Evolutionary conservation across 768 basidiomycete species (phyloP).

Genomic region (Candolleomyces eurysporus): DNA sequence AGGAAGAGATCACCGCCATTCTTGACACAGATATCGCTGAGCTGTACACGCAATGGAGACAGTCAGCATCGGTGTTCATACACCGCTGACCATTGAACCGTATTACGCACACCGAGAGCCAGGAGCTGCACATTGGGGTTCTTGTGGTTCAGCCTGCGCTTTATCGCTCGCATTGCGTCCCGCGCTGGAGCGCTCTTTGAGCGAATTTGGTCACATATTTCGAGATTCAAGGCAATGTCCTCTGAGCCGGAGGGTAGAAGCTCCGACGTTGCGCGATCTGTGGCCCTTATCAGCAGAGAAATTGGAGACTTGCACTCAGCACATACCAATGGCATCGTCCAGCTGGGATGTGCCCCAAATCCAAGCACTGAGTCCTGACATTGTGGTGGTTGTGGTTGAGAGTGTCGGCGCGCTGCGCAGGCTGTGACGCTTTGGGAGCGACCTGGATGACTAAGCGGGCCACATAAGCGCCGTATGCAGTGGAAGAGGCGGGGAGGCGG

Average conservation of each 20-base stretch:
- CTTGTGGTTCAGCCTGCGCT: conserved; percentile 85
- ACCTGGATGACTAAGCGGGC: neutral
- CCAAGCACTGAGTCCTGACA: conserved; percentile 66
- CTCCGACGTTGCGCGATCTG: conserved; percentile 95
- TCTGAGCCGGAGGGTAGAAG: conserved; percentile 78
- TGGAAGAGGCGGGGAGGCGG: too few species aligned
- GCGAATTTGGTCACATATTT: conserved; percentile 96
- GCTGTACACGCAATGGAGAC: conserved; percentile 36
- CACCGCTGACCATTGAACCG: neutral
- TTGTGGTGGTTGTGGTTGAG: conserved; percentile 18
- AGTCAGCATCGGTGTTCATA: neutral
- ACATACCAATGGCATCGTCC: conserved; percentile 78
- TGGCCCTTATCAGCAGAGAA: conserved; percentile 6
- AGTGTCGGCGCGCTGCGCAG: neutral
- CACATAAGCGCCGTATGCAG: too few species aligned
- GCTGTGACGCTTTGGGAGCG: neutral
- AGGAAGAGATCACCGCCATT: conserved; percentile 95
- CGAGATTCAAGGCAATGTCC: conserved; percentile 90
- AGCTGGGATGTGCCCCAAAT: conserved; percentile 83
- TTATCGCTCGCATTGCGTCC: conserved; percentile 85
- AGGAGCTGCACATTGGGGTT: conserved; percentile 95
- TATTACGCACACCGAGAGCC: conserved; percentile 71
- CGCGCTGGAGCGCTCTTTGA: conserved; percentile 85
- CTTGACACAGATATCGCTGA: conserved; percentile 92
- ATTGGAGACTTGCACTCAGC: neutral